Evolutionary conservation across 1,284 basidiomycete species (phyloP), one percentile per base, ranked within the genome.

Genomic region (Sanguinoderma infundibulare): DNA sequence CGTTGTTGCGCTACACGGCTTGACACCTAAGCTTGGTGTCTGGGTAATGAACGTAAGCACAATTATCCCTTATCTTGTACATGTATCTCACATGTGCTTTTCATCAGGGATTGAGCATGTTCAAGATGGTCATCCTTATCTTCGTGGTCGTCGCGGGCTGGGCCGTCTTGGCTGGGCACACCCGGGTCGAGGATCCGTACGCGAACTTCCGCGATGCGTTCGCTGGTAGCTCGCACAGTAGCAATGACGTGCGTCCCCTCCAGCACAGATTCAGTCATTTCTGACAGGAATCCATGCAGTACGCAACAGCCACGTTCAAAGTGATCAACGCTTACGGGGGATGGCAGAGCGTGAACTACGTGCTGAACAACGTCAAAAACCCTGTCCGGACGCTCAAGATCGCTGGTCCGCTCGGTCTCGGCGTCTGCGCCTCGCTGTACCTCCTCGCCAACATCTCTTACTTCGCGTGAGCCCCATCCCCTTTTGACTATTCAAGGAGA

Each of bases 401-500:
- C 15, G 89, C 89, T 0, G 87, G 84, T 6, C 87, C 89, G 3
- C 72, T 90, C 20, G 88, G 87, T 0, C 81, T 90, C 74, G 63
- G 77, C 7, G 77, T 79, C 32, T 84, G 87, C 10, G 79, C 83
- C 0, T 67, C 79, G 0, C 77, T 85, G 1, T 91, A 90, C 65
- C 55, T 90, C 20, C 77, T 82, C n/a, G 82, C 89, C 53, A 90
- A 90, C 65, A 68, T 90, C n/a, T 84, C 87, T 5, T 91, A 90
- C 72, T 89, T 90, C 66, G 81, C 86, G 87, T 88, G 24, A 83
- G 86, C 81, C 17, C 28, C 22, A 14, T 35, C 35, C 7, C 42
- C 12, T 32, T 15, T 17, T 12, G 32, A 51, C n/a, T n/a, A n/a
- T n/a, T n/a, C n/a, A n/a, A n/a, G n/a, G 2, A 3, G 32, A 12